These are phyloP conservation scores for Penstemon davidsonii DNA, from an alignment of 257 asterid genomes.

Conservation along the genomic window DNA sequence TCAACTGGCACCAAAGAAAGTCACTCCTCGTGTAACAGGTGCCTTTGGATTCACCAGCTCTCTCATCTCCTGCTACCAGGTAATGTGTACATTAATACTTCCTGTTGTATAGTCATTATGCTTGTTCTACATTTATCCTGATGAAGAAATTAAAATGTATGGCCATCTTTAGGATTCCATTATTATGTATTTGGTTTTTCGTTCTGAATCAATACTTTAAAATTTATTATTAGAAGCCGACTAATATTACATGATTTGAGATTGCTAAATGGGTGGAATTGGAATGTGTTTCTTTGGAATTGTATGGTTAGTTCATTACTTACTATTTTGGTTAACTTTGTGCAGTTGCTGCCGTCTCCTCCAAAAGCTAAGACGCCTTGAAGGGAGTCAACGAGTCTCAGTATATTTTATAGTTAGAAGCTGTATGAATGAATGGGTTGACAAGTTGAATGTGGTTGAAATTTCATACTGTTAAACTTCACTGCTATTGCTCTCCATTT, in stretches of 20 bases:
- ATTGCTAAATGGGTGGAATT: not conserved
- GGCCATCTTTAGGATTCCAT: too few relatives aligned
- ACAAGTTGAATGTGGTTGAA: conserved; percentile 19
- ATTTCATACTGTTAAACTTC: conserved; percentile 9
- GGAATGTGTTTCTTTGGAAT: not conserved
- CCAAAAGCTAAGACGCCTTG: conserved; percentile 68
- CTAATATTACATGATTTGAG: too few relatives aligned
- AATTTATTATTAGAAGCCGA: too few relatives aligned
- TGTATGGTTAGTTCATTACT: not conserved
- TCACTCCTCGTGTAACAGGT: conserved; percentile 95
- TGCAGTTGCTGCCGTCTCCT: conserved; percentile 77
- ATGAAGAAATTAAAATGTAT: not conserved
- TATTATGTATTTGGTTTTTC: too few relatives aligned
- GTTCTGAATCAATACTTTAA: too few relatives aligned
- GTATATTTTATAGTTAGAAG: conserved; percentile 13
- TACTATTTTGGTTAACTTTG: not conserved
- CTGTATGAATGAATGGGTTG: conserved; percentile 16
- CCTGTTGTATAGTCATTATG: not conserved
- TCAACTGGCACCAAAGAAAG: conserved; percentile 89
- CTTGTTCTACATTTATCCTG: not conserved
- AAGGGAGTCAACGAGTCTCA: conserved; percentile 27
- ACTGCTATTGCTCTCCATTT: conserved; percentile 15
- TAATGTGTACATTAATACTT: conserved; percentile 20
- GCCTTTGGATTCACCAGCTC: conserved; percentile 84
- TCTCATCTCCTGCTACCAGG: conserved; percentile 99